Percentiles rank a stretch among this genome's conserved stretches.
These are phyloP conservation scores for Cutaneotrichosporon sp. DNA, from an alignment of 1,284 basidiomycete genomes.

Conservation along the genomic window DNA sequence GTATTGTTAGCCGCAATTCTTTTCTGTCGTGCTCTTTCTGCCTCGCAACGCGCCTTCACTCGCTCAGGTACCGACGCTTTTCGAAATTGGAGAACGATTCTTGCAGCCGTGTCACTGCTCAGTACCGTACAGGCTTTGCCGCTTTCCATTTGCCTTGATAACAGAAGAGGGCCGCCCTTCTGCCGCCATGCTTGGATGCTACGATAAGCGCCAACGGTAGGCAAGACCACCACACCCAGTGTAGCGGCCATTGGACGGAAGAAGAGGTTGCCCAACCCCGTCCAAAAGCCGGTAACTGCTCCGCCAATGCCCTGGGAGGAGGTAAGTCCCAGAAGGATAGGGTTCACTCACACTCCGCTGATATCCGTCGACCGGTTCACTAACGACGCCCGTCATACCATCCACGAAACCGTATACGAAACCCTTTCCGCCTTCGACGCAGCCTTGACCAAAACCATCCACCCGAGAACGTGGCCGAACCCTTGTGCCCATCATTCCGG, in stretches of 20 bases:
- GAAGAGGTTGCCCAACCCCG: not conserved
- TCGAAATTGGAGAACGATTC: not conserved
- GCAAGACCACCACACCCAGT: not conserved
- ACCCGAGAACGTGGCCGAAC: conserved; percentile 50
- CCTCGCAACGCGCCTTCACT: not conserved
- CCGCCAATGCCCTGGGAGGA: conserved; percentile 10
- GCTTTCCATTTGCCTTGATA: not conserved
- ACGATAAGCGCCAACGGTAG: not conserved
- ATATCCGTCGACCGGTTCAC: conserved; percentile 47
- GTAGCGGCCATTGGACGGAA: not conserved
- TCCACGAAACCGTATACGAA: conserved; percentile 52
- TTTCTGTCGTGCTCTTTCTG: not conserved
- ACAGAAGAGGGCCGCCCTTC: not conserved
- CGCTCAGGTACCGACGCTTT: not conserved
- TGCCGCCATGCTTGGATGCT: not conserved
- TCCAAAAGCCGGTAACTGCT: not conserved
- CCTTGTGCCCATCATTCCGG: conserved; percentile 52
- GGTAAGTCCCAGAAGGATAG: not conserved
- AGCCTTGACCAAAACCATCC: conserved; percentile 50
- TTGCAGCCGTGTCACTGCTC: not conserved
- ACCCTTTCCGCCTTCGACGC: conserved; percentile 52
- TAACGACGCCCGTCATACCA: conserved; percentile 56
- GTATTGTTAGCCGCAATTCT: not conserved
- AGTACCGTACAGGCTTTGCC: not conserved
- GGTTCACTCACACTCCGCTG: conserved; percentile 26